These are phyloP conservation scores for Lasiodiplodia gonubiensis DNA, from an alignment of 2,329 filamentous ascomycete genomes.

Conservation along the genomic window DNA sequence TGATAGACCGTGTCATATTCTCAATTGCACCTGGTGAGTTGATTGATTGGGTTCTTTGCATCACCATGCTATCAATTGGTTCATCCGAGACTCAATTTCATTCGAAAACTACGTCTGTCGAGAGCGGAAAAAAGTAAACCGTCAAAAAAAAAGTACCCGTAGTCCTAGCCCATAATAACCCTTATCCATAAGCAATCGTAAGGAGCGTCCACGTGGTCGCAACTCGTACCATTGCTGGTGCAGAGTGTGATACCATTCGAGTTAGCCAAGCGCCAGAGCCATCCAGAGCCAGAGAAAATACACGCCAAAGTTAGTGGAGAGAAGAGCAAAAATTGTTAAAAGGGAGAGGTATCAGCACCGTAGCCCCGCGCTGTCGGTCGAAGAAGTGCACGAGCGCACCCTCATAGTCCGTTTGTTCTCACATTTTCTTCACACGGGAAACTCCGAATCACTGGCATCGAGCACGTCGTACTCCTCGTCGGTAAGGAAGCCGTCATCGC, in stretches of 20 bases:
- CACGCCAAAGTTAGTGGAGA: conserved; percentile 21
- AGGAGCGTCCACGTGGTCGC: conserved; percentile 10
- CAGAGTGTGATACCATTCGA: conserved; percentile 7
- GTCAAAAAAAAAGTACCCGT: conserved; percentile 15
- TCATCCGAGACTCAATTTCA: conserved; percentile 17
- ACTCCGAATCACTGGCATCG: conserved; percentile 77
- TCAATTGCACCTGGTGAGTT: not conserved
- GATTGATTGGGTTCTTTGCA: not conserved
- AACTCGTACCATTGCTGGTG: conserved; percentile 5
- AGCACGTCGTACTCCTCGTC: conserved; percentile 99
- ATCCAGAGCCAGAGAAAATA: conserved; percentile 26
- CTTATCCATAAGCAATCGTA: conserved; percentile 12
- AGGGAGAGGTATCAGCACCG: not conserved
- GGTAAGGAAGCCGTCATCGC: conserved; percentile 82
- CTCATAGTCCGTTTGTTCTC: not conserved
- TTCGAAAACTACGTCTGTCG: conserved; percentile 14
- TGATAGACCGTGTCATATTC: not conserved
- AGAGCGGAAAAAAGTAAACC: conserved; percentile 5
- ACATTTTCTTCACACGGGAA: conserved; percentile 12
- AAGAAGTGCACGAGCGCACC: not conserved
- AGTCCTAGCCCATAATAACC: not conserved
- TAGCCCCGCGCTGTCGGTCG: not conserved
- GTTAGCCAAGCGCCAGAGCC: conserved; percentile 25
- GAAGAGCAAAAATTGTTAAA: not conserved
- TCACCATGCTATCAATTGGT: not conserved